Evolutionary conservation across 345 rosid genomes (phyloP).

Genomic region (Hypericum perforatum): DNA sequence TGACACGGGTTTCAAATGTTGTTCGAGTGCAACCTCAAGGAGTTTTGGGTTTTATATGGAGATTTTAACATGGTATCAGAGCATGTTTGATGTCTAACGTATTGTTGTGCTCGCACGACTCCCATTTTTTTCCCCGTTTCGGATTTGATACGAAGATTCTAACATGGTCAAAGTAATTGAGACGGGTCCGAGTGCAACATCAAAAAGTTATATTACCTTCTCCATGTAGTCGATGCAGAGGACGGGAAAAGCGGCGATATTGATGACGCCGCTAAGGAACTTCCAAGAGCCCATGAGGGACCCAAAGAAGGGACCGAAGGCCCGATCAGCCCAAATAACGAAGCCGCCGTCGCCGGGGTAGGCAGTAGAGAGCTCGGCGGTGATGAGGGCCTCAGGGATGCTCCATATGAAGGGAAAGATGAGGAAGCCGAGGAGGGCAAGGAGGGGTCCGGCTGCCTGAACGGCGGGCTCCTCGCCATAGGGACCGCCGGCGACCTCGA

Average conservation of each 20-base stretch:
- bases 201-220: constrained; percentile 21
- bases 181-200: too few species aligned
- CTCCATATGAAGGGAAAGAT: constrained; percentile 85
- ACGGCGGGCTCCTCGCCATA: constrained; percentile 74
- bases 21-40: too few species aligned
- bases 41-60: too few species aligned
- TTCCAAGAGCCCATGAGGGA: constrained; percentile 82
- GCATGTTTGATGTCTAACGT: too few species aligned
- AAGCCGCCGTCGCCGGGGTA: constrained; percentile 86
- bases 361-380: constrained; percentile 82
- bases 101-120: too few species aligned
- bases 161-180: too few species aligned
- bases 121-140: too few species aligned
- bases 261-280: constrained; percentile 67
- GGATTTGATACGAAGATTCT: too few species aligned
- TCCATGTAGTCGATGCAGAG: constrained; percentile 57
- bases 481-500: constrained; percentile 91
- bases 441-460: constrained; percentile 66
- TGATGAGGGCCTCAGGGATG: constrained; percentile 74
- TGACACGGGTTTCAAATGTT: too few species aligned
- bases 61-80: too few species aligned
- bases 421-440: constrained; percentile 56
- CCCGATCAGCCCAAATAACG: constrained; percentile 71
- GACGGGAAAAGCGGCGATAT: constrained; percentile 66
- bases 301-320: constrained; percentile 66